Evolutionary conservation across 768 basidiomycete genomes (phyloP).

Genomic region (Agaricus subrufescens): DNA sequence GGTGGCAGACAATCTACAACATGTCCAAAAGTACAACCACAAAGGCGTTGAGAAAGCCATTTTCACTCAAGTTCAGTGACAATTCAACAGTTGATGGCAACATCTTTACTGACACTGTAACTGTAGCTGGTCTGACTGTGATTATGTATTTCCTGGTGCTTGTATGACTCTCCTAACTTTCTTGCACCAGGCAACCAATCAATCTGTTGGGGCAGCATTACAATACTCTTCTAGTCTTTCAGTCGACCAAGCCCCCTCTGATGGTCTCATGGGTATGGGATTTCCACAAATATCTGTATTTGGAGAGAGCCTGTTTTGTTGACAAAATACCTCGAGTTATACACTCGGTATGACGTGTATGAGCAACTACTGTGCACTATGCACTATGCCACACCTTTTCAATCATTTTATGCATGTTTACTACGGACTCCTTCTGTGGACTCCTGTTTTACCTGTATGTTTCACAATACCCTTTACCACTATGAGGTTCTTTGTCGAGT

Average conservation of each 20-base stretch:
- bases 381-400: too few species aligned
- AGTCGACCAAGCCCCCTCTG: slow-evolving; percentile 25
- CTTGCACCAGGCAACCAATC: slow-evolving; percentile 18
- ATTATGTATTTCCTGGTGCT: neutral
- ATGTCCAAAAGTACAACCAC: slow-evolving; percentile 34
- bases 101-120: slow-evolving; percentile 46
- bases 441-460: too few species aligned
- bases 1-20: slow-evolving; percentile 34
- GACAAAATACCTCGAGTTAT: too few species aligned
- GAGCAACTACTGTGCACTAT: too few species aligned
- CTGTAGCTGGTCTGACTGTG: slow-evolving; percentile 39
- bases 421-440: too few species aligned
- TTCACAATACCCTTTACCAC: too few species aligned
- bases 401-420: too few species aligned
- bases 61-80: slow-evolving; percentile 44
- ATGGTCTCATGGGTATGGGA: slow-evolving; percentile 42
- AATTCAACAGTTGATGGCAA: slow-evolving; percentile 39
- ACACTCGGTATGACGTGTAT: too few species aligned
- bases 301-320: slow-evolving; percentile 29
- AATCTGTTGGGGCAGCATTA: slow-evolving; percentile 33
- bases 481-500: too few species aligned
- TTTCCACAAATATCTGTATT: slow-evolving; percentile 35
- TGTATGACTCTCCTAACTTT: neutral
- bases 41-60: slow-evolving; percentile 22
- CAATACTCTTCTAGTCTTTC: slow-evolving; percentile 30